These are phyloP conservation scores for Nephelium lappaceum DNA, from an alignment of 345 rosid genomes.

Conservation along the genomic window DNA sequence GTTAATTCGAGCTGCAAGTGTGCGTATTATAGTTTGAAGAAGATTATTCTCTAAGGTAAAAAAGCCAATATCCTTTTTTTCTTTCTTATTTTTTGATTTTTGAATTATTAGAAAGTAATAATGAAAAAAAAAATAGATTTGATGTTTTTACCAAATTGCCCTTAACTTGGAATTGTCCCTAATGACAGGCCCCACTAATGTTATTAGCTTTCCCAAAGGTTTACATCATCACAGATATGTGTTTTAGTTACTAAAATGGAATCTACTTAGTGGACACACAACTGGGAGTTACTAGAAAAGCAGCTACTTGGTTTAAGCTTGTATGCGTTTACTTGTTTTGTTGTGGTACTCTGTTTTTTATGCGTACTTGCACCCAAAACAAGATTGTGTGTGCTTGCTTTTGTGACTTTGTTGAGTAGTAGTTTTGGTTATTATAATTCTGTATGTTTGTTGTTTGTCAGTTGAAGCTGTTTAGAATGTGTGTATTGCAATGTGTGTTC, in stretches of 20 bases:
- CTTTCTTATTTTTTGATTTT: not conserved
- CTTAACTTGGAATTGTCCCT: not conserved
- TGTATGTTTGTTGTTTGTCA: not conserved
- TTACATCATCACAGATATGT: not conserved
- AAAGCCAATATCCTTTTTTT: not conserved
- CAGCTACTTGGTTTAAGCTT: not conserved
- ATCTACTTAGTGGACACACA: not conserved
- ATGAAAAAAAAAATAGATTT: no score
- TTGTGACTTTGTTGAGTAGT: not conserved
- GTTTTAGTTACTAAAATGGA: not conserved
- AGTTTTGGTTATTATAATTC: not conserved
- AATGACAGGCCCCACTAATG: not conserved
- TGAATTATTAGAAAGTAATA: no score
- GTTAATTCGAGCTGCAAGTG: conserved; percentile 5
- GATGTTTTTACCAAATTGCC: conserved; percentile 12
- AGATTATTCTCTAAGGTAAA: conserved; percentile 33
- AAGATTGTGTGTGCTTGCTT: not conserved
- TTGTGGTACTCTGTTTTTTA: not conserved
- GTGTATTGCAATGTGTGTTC: not conserved
- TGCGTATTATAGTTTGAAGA: conserved; percentile 16
- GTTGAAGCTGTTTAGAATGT: not conserved
- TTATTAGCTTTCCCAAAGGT: not conserved
- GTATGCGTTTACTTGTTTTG: not conserved
- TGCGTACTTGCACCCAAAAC: not conserved
- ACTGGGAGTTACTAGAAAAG: not conserved